Percentiles rank a stretch among this genome's conserved stretches.
phyloP scores from a whole-genome alignment of 2,329 filamentous ascomycete genomes.

The Trichoderma aggressivum region DNA sequence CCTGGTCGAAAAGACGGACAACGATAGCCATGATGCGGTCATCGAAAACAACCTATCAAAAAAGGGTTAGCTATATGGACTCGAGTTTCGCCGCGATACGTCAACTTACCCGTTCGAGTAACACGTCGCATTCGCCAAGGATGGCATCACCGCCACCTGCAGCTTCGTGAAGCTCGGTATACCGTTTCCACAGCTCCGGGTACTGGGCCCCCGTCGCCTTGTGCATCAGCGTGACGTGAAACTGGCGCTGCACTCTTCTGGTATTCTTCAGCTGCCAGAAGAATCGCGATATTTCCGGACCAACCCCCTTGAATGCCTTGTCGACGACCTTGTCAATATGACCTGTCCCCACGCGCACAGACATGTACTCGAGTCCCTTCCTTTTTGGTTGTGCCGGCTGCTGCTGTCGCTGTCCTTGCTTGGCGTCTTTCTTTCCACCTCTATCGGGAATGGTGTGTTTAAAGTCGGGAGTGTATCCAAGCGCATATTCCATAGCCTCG shows the following conservation, averaged over 20 bases:
- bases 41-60: constrained; percentile 70
- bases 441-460: constrained; percentile 70
- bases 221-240: constrained; percentile 94
- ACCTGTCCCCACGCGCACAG: constrained; percentile 44
- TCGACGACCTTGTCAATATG: constrained; percentile 58
- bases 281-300: constrained; percentile 49
- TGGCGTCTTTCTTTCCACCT: constrained; percentile 34
- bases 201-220: constrained; percentile 59
- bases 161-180: constrained; percentile 57
- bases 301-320: constrained; percentile 59
- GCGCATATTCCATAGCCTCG: constrained; percentile 69
- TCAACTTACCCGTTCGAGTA: constrained; percentile 54
- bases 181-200: constrained; percentile 72
- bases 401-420: constrained; percentile 11
- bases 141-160: constrained; percentile 28
- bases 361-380: constrained; percentile 56
- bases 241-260: constrained; percentile 75
- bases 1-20: constrained; percentile 63
- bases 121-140: constrained; percentile 62
- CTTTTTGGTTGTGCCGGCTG: constrained; percentile 40
- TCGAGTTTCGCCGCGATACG: constrained; percentile 32
- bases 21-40: constrained; percentile 87
- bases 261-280: constrained; percentile 72
- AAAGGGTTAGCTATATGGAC: constrained; percentile 12
- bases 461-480: constrained; percentile 72